Evolutionary conservation across 1,139 yeast species (phyloP).

Genomic region (Taphrina deformans): DNA sequence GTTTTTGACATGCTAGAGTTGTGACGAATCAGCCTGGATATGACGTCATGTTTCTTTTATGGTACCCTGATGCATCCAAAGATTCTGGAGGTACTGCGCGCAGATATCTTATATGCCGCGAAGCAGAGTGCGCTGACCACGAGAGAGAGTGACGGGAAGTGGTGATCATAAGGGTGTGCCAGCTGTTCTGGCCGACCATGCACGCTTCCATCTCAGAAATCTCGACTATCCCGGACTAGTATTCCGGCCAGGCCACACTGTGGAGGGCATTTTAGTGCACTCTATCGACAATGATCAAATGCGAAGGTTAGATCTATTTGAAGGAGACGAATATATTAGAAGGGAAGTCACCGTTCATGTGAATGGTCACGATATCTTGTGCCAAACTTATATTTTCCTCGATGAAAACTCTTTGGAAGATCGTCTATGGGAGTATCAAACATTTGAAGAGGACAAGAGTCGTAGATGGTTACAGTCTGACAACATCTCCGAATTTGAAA

Average conservation of each 20-base stretch:
- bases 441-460: conserved; percentile 7
- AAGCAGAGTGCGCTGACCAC: neutral
- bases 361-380: neutral
- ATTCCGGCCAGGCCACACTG: neutral
- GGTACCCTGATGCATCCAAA: conserved; percentile 34
- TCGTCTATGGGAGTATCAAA: conserved; percentile 17
- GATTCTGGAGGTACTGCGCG: conserved; percentile 9
- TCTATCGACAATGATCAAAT: neutral
- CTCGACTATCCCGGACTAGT: conserved; percentile 30
- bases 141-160: conserved; percentile 3
- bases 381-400: conserved; percentile 12
- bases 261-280: conserved; percentile 18
- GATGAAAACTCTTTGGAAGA: conserved; percentile 4
- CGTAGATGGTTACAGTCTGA: conserved; percentile 17
- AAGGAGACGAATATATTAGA: conserved; percentile 31
- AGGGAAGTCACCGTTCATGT: neutral
- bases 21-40: no score
- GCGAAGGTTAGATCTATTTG: conserved; percentile 24
- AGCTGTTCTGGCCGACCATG: conserved; percentile 7
- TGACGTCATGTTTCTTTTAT: conserved; percentile 30
- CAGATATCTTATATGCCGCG: neutral
- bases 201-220: conserved; percentile 19
- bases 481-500: conserved; percentile 1
- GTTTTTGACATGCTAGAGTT: no score
- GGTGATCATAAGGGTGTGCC: neutral